Evolutionary conservation across 2,329 filamentous ascomycete genomes (phyloP), one percentile per base, ranked within the genome.

Genomic region (Xylaria sp.): DNA sequence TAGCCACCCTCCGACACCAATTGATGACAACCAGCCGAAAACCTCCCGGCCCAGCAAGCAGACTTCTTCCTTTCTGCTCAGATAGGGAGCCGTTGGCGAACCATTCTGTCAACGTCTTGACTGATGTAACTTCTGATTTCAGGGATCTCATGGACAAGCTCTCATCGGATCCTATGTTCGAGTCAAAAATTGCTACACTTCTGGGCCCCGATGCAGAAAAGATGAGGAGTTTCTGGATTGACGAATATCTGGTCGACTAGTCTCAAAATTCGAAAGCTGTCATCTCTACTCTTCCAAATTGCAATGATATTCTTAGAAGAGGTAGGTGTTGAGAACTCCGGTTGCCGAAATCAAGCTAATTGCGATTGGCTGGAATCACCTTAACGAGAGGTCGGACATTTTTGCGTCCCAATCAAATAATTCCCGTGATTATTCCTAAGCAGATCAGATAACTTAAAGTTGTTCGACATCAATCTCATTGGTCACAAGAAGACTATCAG

Each of bases 1-100:
- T 88, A 26, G 75, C 77, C n/a, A 71, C 76, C 0, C 81, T 86
- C 64, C 76, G 78, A 60, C 72, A 72, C 54, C 77, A 80, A 66
- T 67, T 79, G n/a, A 49, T 49, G 26, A 40, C 70, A 20, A 54
- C 59, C 11, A 11, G 56, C 17, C 60, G 31, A 53, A 75, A 63
- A 59, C 56, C 56, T 6, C 44, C 68, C 3, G 73, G 67, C n/a
- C 70, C 74, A 46, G 72, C 69, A 51, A 74, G 72, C 26, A 62
- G 51, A n/a, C 74, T 82, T 46, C 75, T 82, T 31, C 77, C 79
- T 4, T 77, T 78, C 65, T 81, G 78, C 69, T 75, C 77, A n/a
- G 69, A 60, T 57, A 65, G 54, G 26, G 72, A 71, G 44, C 74
- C 68, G 0, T 67, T 81, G 15, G 56, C 74, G 4, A 74, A 75